Base-by-base conservation (phyloP, 352 stramenopile species). In the Phytophthora chlamydospora region DNA sequence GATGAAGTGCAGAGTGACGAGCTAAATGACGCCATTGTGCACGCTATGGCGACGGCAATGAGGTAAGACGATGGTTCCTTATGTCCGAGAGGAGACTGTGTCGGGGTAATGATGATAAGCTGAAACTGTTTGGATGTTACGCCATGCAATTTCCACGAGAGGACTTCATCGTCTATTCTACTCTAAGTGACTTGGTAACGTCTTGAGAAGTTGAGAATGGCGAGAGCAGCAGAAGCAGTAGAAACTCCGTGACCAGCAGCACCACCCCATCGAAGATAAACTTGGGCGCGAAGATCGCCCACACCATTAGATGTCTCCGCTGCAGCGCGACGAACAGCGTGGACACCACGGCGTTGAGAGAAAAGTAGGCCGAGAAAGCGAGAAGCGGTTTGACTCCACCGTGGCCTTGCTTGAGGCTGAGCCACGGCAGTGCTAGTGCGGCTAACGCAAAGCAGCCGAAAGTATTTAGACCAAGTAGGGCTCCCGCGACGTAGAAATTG, bases 231-330 rank as follows among this genome's bases (percentile, higher is more conserved):
- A 85, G n/a, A 53, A 85, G 49, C 45, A 82, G 19, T 16, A 86
- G 34, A 14, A 63, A 31, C 48, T 90, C 79, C 6, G 75, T 62
- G n/a, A 88, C 66, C 12, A 93, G 58, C 56, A 91, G 56, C 14
- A 78, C 71, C 13, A 86, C 52, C 27, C 77, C 80, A 33, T 97
- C 90, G 46, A 95, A 97, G 45, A 96, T 77, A 66, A 93, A 96
- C 64, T 96, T 96, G 35, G 90, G 90, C 2, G 91, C 90, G 65
- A 97, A 97, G 49, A 97, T 96, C 10, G 90, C 89, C 91, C 91
- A 97, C 35, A 97, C 89, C 89, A 97, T 97, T 39, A 97, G 73
- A 62, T 97, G 91, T 14, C 91, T 85, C 31, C 90, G 78, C 71
- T 94, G 85, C 11, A 96, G 58, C 9, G 75, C 83, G 14, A 95